phyloP scores from a whole-genome alignment of 176 grass and related monocot genomes.

The Coix lacrymajobi region DNA sequence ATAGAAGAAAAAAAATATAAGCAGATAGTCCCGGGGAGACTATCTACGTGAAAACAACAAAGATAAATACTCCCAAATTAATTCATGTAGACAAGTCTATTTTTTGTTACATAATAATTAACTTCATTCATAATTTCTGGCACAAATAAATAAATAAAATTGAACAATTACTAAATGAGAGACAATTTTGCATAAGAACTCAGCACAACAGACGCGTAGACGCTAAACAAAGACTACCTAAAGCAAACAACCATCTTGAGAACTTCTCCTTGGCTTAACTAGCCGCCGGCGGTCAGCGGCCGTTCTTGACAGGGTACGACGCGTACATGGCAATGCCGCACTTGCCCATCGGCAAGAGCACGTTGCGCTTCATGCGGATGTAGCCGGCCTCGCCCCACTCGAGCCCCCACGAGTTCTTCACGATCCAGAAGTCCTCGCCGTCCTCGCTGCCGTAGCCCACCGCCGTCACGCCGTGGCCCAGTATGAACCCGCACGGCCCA shows the following conservation, averaged over 20 bases:
- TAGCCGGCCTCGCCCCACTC: constrained; percentile 53
- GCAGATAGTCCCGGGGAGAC: no score
- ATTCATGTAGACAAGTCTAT: neutral
- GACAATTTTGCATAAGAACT: neutral
- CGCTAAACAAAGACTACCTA: no score
- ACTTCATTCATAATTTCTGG: neutral
- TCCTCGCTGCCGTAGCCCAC: constrained; percentile 20
- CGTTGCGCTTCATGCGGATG: constrained; percentile 40
- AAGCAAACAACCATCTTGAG: no score
- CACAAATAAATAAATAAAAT: neutral
- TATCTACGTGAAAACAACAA: no score
- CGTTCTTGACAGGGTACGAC: constrained; percentile 44
- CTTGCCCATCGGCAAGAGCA: constrained; percentile 22
- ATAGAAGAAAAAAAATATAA: no score
- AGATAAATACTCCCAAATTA: neutral
- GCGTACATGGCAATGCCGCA: constrained; percentile 54
- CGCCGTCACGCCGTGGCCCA: constrained; percentile 14
- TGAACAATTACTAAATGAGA: neutral
- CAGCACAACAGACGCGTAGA: neutral
- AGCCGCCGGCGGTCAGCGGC: no score
- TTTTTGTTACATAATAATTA: neutral
- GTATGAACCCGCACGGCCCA: constrained; percentile 2
- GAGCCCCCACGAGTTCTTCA: constrained; percentile 51
- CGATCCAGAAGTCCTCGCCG: constrained; percentile 39
- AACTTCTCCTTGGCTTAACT: no score